Evolutionary conservation across 164 flowering plant species (phyloP).

Genomic region (Litsea cubeba): DNA sequence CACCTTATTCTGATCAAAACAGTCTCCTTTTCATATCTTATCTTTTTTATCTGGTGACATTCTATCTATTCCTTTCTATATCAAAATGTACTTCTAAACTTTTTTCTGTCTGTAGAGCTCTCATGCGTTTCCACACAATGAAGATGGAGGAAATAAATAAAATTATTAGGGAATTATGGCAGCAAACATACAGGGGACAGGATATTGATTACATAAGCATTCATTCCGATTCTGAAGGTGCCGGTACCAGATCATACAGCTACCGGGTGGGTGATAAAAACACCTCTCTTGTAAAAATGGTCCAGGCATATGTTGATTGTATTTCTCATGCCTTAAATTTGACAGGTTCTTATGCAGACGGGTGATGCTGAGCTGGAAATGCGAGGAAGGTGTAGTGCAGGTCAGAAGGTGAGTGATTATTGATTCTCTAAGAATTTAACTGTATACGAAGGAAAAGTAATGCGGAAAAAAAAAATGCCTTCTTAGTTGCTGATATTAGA

Average conservation of each 20-base stretch:
- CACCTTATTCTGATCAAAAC: not conserved
- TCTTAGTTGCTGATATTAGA: not conserved
- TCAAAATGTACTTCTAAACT: not conserved
- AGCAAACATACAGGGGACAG: slow-evolving; percentile 98
- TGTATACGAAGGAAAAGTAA: not conserved
- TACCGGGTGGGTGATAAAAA: slow-evolving; percentile 49
- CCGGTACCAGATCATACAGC: slow-evolving; percentile 97
- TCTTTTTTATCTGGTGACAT: no score
- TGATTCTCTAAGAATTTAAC: not conserved
- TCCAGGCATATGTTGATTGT: slow-evolving; percentile 1
- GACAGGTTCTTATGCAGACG: slow-evolving; percentile 94
- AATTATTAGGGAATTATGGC: slow-evolving; percentile 94
- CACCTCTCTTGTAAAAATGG: not conserved
- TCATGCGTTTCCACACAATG: slow-evolving; percentile 98
- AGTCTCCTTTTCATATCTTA: no score
- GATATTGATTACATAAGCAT: slow-evolving; percentile 93
- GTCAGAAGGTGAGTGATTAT: slow-evolving; percentile 69
- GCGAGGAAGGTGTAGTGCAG: slow-evolving; percentile 99
- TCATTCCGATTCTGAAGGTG: slow-evolving; percentile 96
- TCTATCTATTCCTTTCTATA: not conserved
- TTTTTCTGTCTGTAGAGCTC: slow-evolving; percentile 50
- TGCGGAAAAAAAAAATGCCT: not conserved
- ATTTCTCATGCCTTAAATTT: slow-evolving; percentile 2
- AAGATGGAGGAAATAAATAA: slow-evolving; percentile 99
- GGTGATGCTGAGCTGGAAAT: slow-evolving; percentile 97